Conservation (phyloP, 1,139 yeast genomes). For the Yamadazyma membranifaciens region DNA sequence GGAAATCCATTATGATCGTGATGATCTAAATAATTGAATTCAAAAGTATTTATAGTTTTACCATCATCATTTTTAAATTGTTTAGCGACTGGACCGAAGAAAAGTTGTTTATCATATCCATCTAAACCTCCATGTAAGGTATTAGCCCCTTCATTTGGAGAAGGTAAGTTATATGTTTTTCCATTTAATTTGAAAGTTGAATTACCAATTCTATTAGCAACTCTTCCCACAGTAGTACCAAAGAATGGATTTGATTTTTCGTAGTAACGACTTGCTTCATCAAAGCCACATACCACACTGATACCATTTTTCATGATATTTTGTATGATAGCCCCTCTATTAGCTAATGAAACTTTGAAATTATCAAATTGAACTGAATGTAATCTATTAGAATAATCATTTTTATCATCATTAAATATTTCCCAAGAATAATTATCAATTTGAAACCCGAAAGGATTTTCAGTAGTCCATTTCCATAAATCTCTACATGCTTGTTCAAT, state of each 20-base stretch:
- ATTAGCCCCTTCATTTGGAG: slow-evolving; percentile 37
- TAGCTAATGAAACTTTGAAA: slow-evolving; percentile 45
- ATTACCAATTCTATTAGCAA: slow-evolving; percentile 57
- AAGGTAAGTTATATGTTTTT: slow-evolving; percentile 34
- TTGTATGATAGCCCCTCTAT: slow-evolving; percentile 54
- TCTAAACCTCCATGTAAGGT: slow-evolving; percentile 53
- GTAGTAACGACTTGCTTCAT: slow-evolving; percentile 34
- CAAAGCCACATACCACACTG: slow-evolving; percentile 34
- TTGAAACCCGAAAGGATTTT: slow-evolving; percentile 65
- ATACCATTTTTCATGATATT: slow-evolving; percentile 34
- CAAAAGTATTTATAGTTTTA: slow-evolving; percentile 24
- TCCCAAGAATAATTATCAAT: slow-evolving; percentile 37
- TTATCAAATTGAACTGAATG: slow-evolving; percentile 36
- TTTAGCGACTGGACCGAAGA: slow-evolving; percentile 51
- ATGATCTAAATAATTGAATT: slow-evolving; percentile 40
- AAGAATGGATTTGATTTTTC: slow-evolving; percentile 46
- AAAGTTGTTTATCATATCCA: slow-evolving; percentile 52
- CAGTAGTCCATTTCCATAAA: slow-evolving; percentile 75
- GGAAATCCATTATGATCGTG: slow-evolving; percentile 57
- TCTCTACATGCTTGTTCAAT: slow-evolving; percentile 69
- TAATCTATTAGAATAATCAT: slow-evolving; percentile 32
- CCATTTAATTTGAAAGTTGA: slow-evolving; percentile 46
- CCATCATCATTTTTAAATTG: slow-evolving; percentile 24
- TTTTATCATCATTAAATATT: slow-evolving; percentile 21
- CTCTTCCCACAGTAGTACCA: slow-evolving; percentile 65